Conservation (phyloP, 306 rosid species). For the Canavalia gladiata region DNA sequence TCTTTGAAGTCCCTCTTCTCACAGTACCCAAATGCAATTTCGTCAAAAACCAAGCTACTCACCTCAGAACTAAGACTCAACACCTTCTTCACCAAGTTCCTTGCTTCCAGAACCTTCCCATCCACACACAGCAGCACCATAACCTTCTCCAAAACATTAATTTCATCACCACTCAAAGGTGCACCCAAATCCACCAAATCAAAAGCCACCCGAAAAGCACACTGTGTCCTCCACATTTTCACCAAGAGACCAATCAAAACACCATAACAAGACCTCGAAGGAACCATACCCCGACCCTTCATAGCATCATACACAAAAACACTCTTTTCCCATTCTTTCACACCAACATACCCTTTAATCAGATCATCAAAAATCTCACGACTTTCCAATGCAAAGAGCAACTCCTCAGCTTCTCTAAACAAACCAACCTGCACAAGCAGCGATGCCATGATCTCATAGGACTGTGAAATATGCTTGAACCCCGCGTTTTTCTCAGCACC, state of each 20-base stretch:
- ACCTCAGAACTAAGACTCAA: conserved; percentile 55
- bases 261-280: conserved; percentile 54
- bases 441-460: conserved; percentile 74
- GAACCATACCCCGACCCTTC: conserved; percentile 56
- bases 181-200: conserved; percentile 65
- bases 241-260: conserved; percentile 65
- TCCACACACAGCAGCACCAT: conserved; percentile 68
- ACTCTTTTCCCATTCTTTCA: conserved; percentile 67
- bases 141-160: conserved; percentile 63
- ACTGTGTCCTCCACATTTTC: conserved; percentile 55
- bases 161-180: conserved; percentile 55
- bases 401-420: conserved; percentile 68
- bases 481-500: conserved; percentile 46
- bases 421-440: conserved; percentile 70
- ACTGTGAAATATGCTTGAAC: conserved; percentile 59
- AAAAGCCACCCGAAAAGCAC: conserved; percentile 56
- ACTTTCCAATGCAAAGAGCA: conserved; percentile 62
- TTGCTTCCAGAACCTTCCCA: conserved; percentile 78
- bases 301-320: conserved; percentile 58
- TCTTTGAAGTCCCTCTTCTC: conserved; percentile 85
- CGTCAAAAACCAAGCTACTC: conserved; percentile 64
- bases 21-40: conserved; percentile 82
- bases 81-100: conserved; percentile 74
- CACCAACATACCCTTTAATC: conserved; percentile 63
- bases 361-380: conserved; percentile 56